A percentile compares a stretch with the other conserved stretches of the same genome.
Evolutionary conservation across 129 eudicot genomes (phyloP).

Genomic region (Dittrichia graveolens): DNA sequence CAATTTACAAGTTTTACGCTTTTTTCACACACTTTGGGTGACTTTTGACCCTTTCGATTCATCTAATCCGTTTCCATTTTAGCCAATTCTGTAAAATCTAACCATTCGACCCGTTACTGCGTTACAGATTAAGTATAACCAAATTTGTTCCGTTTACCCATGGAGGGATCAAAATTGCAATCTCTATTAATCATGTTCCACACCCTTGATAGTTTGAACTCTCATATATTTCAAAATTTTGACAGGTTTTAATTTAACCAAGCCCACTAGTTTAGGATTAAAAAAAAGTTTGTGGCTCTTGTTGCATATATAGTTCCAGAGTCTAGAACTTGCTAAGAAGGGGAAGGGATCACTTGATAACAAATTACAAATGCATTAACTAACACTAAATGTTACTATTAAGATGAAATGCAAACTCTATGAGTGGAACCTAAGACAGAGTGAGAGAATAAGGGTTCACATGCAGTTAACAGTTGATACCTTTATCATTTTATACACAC

Average conservation of each 20-base stretch:
- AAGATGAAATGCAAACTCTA: neutral
- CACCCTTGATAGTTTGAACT: neutral
- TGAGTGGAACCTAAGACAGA: neutral
- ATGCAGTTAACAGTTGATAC: slow-evolving; percentile 31
- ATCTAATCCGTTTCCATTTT: slow-evolving; percentile 8
- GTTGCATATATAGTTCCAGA: neutral
- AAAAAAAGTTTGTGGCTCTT: neutral
- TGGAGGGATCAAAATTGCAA: neutral
- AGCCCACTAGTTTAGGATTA: neutral
- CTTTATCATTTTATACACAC: slow-evolving; percentile 98
- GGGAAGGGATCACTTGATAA: slow-evolving; percentile 14
- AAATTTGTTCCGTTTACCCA: neutral
- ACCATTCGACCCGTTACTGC: neutral
- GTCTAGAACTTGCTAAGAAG: slow-evolving; percentile 17
- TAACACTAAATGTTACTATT: neutral
- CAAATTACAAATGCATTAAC: slow-evolving; percentile 12
- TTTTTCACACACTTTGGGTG: neutral
- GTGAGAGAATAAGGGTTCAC: neutral
- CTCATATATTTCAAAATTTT: neutral
- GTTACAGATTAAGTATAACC: neutral
- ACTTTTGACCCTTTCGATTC: neutral
- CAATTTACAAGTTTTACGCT: neutral
- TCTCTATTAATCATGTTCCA: neutral
- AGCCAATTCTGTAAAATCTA: neutral
- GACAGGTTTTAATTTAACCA: neutral